Evolutionary conservation across 495 filamentous ascomycete genomes (phyloP), one percentile per base, ranked within the genome.

Genomic region (Thermothielavioides terrestris): DNA sequence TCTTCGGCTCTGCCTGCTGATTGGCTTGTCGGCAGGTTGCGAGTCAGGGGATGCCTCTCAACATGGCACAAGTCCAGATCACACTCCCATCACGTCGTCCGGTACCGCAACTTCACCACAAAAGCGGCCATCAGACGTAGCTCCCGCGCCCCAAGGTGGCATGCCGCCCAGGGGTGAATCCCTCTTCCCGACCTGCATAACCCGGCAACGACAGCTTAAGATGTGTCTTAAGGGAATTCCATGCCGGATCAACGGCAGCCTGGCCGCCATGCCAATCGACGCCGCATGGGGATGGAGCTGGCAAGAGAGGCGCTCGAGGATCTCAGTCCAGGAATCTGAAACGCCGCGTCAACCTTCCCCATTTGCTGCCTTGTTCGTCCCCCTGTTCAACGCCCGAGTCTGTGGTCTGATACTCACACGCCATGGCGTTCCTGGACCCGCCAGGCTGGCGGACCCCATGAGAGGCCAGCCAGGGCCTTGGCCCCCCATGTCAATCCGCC

Each of bases 281-380:
- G 21, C 30, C 34, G 22, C 37, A 49, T 6, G 25, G 36, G 14
- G 32, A n/a, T n/a, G n/a, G n/a, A n/a, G 27, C 37, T 38, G n/a
- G 23, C 42, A n/a, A 26, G 8, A 38, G 21, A 46, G 37, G 46
- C n/a, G n/a, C n/a, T n/a, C n/a, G n/a, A n/a, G 46, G 46, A 46
- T 51, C 51, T 54, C 28, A n/a, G n/a, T 17, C 43, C 40, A 25
- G 48, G 25, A 41, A 54, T 48, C 55, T 58, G 55, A 58, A 58
- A 58, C 55, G 47, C 37, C 40, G 54, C 43, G 35, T 45, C 38
- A 15, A 35, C 35, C 32, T 49, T 21, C 49, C 50, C 39, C 43
- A 55, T 27, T 44, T 42, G 52, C 30, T 36, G 31, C 15, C n/a
- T 42, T 17, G 28, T 14, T 22, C 30, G 22, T 22, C 40, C 28